These are phyloP conservation scores for Saksenaea oblongispora DNA, from an alignment of 371 early-diverging fungal genomes.

Conservation along the genomic window DNA sequence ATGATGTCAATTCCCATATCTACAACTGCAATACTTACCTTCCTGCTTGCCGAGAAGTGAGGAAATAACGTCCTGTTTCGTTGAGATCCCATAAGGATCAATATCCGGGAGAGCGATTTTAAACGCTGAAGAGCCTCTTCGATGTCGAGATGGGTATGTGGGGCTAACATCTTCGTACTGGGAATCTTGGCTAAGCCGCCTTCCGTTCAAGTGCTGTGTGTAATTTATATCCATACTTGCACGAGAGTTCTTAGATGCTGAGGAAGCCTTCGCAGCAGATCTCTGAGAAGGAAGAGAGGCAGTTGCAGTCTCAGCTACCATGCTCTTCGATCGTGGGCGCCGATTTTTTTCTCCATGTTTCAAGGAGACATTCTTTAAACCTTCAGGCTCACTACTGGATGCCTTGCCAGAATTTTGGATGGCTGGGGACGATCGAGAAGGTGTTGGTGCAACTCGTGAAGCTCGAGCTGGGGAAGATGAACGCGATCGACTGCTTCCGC, in stretches of 20 bases:
- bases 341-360: conserved; percentile 10
- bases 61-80: background rate
- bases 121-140: background rate
- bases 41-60: background rate
- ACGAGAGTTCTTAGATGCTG: background rate
- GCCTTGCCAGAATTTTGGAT: background rate
- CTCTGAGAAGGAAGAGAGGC: background rate
- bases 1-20: background rate
- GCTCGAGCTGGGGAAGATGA: conserved; percentile 36
- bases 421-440: conserved; percentile 17
- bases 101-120: background rate
- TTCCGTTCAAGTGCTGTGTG: background rate
- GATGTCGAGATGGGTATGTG: background rate
- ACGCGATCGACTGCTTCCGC: conserved; percentile 26
- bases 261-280: background rate
- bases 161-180: background rate
- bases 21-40: background rate
- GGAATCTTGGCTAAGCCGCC: background rate
- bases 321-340: conserved; percentile 3
- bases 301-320: background rate
- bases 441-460: conserved; percentile 7
- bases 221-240: background rate
- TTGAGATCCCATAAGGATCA: background rate
- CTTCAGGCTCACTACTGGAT: conserved; percentile 2
- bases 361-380: background rate